Conservation (phyloP, 2,329 filamentous ascomycete species). For the Neonectria punicea region DNA sequence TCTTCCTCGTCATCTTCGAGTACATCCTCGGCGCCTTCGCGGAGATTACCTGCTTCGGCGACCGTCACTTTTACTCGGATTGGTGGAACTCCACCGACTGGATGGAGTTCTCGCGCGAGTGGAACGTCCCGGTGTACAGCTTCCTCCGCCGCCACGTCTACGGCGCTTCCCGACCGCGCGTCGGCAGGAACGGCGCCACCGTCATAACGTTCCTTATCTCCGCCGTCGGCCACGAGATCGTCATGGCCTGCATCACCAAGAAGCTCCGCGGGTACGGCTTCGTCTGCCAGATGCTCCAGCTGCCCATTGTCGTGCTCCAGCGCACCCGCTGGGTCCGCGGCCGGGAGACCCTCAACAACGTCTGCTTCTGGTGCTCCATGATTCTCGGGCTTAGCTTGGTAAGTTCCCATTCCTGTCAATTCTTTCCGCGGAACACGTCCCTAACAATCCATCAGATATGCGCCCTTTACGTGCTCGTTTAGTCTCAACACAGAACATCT, state of each 20-base stretch:
- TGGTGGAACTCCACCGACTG: slow-evolving; percentile 85
- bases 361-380: slow-evolving; percentile 93
- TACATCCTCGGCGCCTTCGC: slow-evolving; percentile 95
- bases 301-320: slow-evolving; percentile 94
- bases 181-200: slow-evolving; percentile 82
- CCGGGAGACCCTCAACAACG: slow-evolving; percentile 83
- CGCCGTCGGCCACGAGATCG: slow-evolving; percentile 89
- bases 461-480: slow-evolving; percentile 64
- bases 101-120: slow-evolving; percentile 96
- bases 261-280: slow-evolving; percentile 96
- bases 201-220: slow-evolving; percentile 92
- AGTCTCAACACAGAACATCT: slow-evolving; percentile 19
- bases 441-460: slow-evolving; percentile 56
- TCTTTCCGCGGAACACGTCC: background rate
- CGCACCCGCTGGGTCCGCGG: slow-evolving; percentile 80
- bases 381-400: slow-evolving; percentile 86
- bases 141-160: slow-evolving; percentile 97
- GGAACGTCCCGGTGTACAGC: slow-evolving; percentile 97
- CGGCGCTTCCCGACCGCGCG: slow-evolving; percentile 78
- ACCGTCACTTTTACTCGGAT: slow-evolving; percentile 90
- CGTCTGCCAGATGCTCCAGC: slow-evolving; percentile 93
- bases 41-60: slow-evolving; percentile 92
- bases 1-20: slow-evolving; percentile 98
- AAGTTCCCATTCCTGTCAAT: slow-evolving; percentile 48
- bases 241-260: slow-evolving; percentile 98